Evolutionary conservation across 2,329 filamentous ascomycete genomes (phyloP).

Genomic region (Pyrenophora graminea): DNA sequence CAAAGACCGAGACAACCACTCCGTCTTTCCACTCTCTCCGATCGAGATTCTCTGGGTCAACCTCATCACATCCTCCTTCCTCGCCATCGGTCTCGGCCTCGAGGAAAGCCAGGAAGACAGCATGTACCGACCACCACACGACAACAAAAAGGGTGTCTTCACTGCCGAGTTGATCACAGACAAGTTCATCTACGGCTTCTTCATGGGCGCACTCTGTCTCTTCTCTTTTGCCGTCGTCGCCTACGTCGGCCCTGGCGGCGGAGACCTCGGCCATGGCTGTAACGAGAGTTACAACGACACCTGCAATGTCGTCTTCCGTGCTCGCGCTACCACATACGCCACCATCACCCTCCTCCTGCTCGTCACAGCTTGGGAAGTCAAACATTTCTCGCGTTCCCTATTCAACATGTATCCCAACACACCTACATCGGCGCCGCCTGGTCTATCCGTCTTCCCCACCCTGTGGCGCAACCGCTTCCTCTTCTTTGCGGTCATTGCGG

Average conservation of each 20-base stretch:
- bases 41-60: conserved; percentile 56
- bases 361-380: conserved; percentile 55
- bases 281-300: conserved; percentile 51
- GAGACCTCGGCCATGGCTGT: conserved; percentile 50
- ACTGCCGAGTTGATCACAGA: conserved; percentile 53
- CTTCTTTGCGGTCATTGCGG: conserved; percentile 50
- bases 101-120: conserved; percentile 53
- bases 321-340: conserved; percentile 51
- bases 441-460: conserved; percentile 46
- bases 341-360: conserved; percentile 52
- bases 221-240: conserved; percentile 52
- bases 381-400: conserved; percentile 50
- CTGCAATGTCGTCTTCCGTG: conserved; percentile 51
- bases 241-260: conserved; percentile 48
- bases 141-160: conserved; percentile 51
- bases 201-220: conserved; percentile 52
- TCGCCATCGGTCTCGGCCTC: conserved; percentile 53
- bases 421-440: conserved; percentile 21
- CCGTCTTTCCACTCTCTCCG: conserved; percentile 52
- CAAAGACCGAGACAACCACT: conserved; percentile 50
- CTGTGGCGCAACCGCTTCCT: conserved; percentile 51
- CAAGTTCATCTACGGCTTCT: conserved; percentile 55
- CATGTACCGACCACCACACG: conserved; percentile 53
- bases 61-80: conserved; percentile 54
- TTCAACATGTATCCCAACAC: conserved; percentile 52